phyloP scores from a whole-genome alignment of 2,329 filamentous ascomycete species.

The Trichoderma sp. region DNA sequence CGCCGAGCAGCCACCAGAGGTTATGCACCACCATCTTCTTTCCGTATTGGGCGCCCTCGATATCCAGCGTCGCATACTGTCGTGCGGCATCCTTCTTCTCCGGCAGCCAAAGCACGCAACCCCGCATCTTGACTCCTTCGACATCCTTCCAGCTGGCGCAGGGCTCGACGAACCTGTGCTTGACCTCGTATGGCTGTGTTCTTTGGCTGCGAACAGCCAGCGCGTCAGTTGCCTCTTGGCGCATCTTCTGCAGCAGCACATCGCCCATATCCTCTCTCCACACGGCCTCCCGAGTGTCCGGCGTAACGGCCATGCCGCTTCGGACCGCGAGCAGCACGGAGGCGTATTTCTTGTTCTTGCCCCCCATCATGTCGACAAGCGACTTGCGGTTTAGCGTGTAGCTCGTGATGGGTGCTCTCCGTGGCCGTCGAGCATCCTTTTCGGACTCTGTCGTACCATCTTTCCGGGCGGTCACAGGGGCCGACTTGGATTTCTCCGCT shows the following conservation, averaged over 20 bases:
- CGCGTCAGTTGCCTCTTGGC: conserved; percentile 49
- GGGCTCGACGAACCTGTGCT: conserved; percentile 46
- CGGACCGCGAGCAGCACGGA: conserved; percentile 32
- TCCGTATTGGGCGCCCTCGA: conserved; percentile 41
- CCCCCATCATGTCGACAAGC: conserved; percentile 36
- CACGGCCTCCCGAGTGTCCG: conserved; percentile 29
- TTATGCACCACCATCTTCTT: conserved; percentile 56
- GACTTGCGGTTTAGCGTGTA: conserved; percentile 39
- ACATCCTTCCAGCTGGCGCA: conserved; percentile 51
- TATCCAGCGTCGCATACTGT: conserved; percentile 51
- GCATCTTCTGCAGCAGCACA: conserved; percentile 55
- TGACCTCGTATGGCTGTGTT: conserved; percentile 33
- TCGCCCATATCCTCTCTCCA: conserved; percentile 58
- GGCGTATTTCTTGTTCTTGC: conserved; percentile 28
- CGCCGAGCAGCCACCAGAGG: conserved; percentile 53
- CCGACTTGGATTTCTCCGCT: background rate
- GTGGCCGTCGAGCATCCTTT: conserved; percentile 13
- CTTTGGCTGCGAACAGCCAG: conserved; percentile 40
- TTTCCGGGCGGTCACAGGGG: background rate
- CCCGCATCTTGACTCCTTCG: conserved; percentile 44
- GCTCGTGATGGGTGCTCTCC: conserved; percentile 33
- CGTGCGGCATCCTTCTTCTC: conserved; percentile 32
- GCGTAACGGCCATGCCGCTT: conserved; percentile 36
- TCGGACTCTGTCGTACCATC: background rate
- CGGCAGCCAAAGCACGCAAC: conserved; percentile 51